phyloP scores from a whole-genome alignment of 306 rosid genomes.

The Casuarina cunninghamiana region DNA sequence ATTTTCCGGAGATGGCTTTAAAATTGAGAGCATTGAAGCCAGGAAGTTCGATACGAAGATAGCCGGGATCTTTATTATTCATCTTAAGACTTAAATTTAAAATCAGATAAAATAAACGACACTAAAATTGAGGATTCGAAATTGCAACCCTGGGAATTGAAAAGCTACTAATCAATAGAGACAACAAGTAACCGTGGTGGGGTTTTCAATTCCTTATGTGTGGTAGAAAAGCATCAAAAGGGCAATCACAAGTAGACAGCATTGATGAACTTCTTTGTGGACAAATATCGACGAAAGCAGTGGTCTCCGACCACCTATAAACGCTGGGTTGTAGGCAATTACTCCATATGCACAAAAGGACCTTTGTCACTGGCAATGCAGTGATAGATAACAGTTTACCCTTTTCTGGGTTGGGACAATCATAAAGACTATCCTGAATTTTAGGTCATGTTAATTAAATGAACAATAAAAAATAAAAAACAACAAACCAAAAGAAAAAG shows the following conservation, averaged over 20 bases:
- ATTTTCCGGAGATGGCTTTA: too few relatives aligned
- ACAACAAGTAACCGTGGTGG: constrained; percentile 1
- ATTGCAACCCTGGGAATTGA: neutral
- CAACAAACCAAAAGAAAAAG: neutral
- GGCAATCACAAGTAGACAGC: constrained; percentile 26
- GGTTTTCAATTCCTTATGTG: constrained; percentile 8
- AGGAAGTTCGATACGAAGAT: too few relatives aligned
- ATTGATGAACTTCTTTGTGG: constrained; percentile 22
- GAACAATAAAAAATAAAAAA: too few relatives aligned
- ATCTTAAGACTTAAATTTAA: too few relatives aligned
- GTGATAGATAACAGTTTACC: neutral
- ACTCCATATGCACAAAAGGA: neutral
- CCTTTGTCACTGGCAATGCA: neutral
- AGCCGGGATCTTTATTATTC: too few relatives aligned
- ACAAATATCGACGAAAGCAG: neutral
- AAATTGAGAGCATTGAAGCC: too few relatives aligned
- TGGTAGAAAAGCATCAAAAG: constrained; percentile 24
- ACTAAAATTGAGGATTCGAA: too few relatives aligned
- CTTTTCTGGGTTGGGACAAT: neutral
- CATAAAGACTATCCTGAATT: neutral
- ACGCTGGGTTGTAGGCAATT: neutral
- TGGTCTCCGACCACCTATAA: constrained; percentile 1
- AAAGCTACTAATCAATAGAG: neutral
- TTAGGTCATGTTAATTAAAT: neutral
- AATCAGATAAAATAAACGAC: too few relatives aligned